Percentiles rank a stretch among this genome's conserved stretches.
Conservation (phyloP, 2,329 filamentous ascomycete species). For the Botrytis medusae region DNA sequence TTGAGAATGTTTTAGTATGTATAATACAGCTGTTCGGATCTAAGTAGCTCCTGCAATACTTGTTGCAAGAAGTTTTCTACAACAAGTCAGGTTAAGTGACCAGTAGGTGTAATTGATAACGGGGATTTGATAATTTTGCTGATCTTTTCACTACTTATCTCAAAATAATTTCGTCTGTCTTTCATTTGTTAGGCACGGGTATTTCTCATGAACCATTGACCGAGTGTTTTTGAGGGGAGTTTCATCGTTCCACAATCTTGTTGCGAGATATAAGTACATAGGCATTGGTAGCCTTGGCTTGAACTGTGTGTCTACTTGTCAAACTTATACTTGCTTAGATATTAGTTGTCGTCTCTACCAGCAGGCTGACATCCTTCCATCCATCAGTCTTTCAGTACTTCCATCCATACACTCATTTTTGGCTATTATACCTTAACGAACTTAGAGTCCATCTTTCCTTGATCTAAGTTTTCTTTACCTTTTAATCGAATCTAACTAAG, state of each 20-base stretch:
- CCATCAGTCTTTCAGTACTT: not conserved
- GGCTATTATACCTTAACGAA: not conserved
- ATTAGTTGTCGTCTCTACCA: not conserved
- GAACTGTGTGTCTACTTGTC: not conserved
- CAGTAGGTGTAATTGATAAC: not conserved
- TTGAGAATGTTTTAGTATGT: not conserved
- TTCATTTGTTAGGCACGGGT: constrained; percentile 9
- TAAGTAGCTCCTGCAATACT: not conserved
- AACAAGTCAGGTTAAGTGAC: not conserved
- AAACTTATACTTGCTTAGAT: not conserved
- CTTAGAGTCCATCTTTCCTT: not conserved
- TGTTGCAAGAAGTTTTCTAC: not conserved
- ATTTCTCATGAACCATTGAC: not conserved
- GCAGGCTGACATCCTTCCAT: not conserved
- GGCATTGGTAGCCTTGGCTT: not conserved
- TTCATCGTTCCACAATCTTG: not conserved
- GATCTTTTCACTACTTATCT: constrained; percentile 1
- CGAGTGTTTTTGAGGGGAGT: not conserved
- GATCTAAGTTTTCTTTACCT: not conserved
- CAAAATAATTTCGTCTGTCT: constrained; percentile 9
- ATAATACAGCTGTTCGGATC: not conserved
- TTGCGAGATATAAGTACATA: constrained; percentile 11
- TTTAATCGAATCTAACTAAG: not conserved
- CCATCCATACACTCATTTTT: not conserved
- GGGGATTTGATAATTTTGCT: not conserved